These are phyloP conservation scores for Vitis hybrid DNA, from an alignment of 177 flowering plant genomes.

Conservation along the genomic window DNA sequence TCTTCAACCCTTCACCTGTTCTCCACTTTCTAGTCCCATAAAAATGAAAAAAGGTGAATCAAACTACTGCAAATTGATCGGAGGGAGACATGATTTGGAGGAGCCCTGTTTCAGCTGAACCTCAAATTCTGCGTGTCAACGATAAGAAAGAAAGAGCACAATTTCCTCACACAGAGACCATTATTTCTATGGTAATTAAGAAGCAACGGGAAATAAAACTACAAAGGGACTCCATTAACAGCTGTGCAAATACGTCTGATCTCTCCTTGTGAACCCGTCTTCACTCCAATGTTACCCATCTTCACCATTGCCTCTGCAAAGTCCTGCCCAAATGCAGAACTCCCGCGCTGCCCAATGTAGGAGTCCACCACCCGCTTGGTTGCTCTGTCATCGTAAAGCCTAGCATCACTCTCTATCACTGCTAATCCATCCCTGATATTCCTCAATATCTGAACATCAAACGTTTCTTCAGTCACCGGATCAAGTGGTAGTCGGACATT, in stretches of 20 bases:
- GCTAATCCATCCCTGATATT: conserved; percentile 73
- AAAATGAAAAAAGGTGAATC: too few relatives aligned
- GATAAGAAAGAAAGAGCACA: too few relatives aligned
- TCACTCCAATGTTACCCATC: conserved; percentile 70
- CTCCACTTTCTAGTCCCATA: too few relatives aligned
- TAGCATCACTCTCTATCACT: conserved; percentile 72
- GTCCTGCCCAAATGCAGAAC: conserved; percentile 38
- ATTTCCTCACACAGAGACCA: too few relatives aligned
- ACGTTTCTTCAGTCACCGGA: conserved; percentile 34
- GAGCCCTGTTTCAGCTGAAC: too few relatives aligned
- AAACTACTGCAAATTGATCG: too few relatives aligned
- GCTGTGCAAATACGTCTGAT: conserved; percentile 58
- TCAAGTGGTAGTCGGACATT: conserved; percentile 58
- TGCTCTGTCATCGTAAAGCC: conserved; percentile 45
- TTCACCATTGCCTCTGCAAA: conserved; percentile 61
- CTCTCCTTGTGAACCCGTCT: conserved; percentile 52
- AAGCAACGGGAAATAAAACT: too few relatives aligned
- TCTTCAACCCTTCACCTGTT: too few relatives aligned
- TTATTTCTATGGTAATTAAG: too few relatives aligned
- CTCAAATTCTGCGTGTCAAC: too few relatives aligned
- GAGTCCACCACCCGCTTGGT: conserved; percentile 56
- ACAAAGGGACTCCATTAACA: conserved; percentile 32
- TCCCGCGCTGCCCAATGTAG: conserved; percentile 37
- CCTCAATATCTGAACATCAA: conserved; percentile 51
- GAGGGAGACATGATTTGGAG: too few relatives aligned